A percentile compares a stretch with the other conserved stretches of the same genome.
Conservation (phyloP, 768 basidiomycete species). For the Russula sp. region DNA sequence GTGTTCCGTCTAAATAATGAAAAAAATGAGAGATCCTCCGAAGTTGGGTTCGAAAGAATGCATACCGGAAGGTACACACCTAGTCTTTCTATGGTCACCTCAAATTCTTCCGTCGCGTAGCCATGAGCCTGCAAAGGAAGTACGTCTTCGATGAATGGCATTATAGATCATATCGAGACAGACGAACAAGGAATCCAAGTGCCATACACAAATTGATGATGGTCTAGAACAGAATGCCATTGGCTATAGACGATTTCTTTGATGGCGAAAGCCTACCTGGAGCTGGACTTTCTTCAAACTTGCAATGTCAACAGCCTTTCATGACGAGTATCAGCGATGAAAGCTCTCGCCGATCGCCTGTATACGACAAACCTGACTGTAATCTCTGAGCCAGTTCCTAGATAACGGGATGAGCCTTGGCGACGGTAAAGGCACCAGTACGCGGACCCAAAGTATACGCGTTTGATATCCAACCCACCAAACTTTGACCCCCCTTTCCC, state of each 20-base stretch:
- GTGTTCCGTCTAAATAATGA: conserved; percentile 61
- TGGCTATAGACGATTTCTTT: neutral
- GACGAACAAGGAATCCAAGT: conserved; percentile 78
- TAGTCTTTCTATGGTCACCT: conserved; percentile 79
- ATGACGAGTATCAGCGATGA: neutral
- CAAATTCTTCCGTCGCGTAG: conserved; percentile 80
- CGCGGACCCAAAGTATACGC: conserved; percentile 75
- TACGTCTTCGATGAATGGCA: neutral
- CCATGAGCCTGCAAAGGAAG: conserved; percentile 56
- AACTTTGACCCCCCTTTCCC: conserved; percentile 64
- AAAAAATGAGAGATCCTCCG: neutral
- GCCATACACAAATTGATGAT: conserved; percentile 88
- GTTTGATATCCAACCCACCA: conserved; percentile 74
- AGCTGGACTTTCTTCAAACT: conserved; percentile 68
- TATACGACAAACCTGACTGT: conserved; percentile 55
- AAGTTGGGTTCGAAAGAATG: conserved; percentile 21
- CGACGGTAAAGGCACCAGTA: neutral
- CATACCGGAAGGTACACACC: conserved; percentile 79
- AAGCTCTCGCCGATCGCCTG: neutral
- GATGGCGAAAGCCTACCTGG: conserved; percentile 46
- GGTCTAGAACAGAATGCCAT: conserved; percentile 45
- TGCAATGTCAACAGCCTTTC: conserved; percentile 79
- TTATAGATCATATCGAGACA: neutral
- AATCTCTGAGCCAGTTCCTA: conserved; percentile 88
- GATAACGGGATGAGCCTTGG: neutral